phyloP scores from a whole-genome alignment of 169 alveolate species.

The Blepharisma undulans region DNA sequence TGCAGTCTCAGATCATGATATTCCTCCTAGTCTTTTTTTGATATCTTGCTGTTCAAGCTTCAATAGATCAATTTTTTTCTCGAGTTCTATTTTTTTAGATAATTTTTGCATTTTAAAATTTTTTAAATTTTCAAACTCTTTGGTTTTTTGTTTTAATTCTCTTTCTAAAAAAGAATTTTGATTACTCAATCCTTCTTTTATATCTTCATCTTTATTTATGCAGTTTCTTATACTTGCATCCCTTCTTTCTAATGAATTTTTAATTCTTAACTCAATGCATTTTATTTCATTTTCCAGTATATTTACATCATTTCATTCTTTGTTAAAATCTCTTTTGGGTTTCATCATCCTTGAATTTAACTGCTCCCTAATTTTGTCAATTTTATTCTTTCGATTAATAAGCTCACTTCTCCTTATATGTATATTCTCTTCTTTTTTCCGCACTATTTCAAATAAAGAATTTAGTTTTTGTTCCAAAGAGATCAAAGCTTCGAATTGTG shows the following conservation, averaged over 20 bases:
- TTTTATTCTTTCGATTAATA: neutral
- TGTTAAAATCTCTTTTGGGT: neutral
- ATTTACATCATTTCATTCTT: neutral
- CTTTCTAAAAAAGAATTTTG: neutral
- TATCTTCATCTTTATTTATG: neutral
- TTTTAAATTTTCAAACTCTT: neutral
- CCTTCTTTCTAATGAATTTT: neutral
- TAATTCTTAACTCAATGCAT: neutral
- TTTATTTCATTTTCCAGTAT: neutral
- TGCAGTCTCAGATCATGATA: neutral
- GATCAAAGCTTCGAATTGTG: no score
- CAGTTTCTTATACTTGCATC: neutral
- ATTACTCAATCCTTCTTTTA: neutral
- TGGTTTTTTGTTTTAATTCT: no score
- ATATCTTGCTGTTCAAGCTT: neutral
- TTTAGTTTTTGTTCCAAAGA: neutral
- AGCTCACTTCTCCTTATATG: neutral
- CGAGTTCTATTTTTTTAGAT: neutral
- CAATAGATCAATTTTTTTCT: neutral
- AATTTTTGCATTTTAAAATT: neutral
- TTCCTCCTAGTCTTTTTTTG: neutral
- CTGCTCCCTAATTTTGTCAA: neutral
- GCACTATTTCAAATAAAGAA: neutral
- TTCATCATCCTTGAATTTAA: neutral
- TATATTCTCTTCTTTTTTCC: neutral